Base-by-base conservation (phyloP, 495 filamentous ascomycete genomes). In the Xylaria nigripes region DNA sequence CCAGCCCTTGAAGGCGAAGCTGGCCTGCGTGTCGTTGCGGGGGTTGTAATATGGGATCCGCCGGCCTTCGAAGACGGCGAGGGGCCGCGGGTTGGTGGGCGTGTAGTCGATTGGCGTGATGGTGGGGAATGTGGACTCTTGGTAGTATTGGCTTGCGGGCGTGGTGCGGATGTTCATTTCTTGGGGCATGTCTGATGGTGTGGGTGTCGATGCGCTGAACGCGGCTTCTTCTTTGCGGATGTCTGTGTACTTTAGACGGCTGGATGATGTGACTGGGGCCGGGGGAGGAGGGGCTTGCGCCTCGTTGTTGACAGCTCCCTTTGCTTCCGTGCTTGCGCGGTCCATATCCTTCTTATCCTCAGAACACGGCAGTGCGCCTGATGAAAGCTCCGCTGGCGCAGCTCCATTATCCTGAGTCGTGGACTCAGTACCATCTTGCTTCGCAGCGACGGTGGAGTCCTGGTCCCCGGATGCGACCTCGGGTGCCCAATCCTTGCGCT, bases 401-500 rank as follows among this genome's bases (percentile, higher is more conserved):
- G 16, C n/a, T 27, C 13, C 3, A 29, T 5, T 49, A 19, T 46
- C 54, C 1, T 51, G 44, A 49, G 60, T 50, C 25, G 54, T 16
- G 19, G 46, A 43, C 8, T 45, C 56, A 2, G 21, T n/a, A 23
- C 51, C 59, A 15, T 32, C 48, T 36, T 18, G 9, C 1, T 44
- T 7, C 10, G 18, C 6, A 32, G 40, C 49, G 8, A 18, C 16
- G 3, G 23, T 7, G 3, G 16, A 5, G 22, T 12, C n/a, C 18
- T 4, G 10, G 6, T 40, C 54, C 13, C 58, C 55, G 8, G 34
- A 29, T 29, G 48, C 16, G 30, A 16, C 24, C 50, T 6, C 10
- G 50, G 57, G 63, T 44, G 16, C 67, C 61, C 47, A 66, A 44
- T 47, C 67, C 44, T 63, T 61, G 18, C 58, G 54, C 29, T 64